These are phyloP conservation scores for Sporothrix curviconia DNA, from an alignment of 2,329 filamentous ascomycete genomes.

Conservation along the genomic window DNA sequence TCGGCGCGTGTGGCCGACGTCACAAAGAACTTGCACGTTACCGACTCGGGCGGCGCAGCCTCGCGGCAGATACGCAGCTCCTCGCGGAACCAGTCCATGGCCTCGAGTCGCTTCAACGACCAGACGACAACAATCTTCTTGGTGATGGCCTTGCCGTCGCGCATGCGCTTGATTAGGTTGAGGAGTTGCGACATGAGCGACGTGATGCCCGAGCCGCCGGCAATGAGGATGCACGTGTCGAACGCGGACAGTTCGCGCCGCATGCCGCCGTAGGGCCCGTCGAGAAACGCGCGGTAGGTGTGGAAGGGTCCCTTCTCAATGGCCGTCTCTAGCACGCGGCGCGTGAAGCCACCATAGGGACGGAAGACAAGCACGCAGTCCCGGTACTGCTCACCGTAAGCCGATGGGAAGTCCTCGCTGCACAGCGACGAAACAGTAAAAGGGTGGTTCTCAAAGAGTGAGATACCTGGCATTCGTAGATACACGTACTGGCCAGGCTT, in stretches of 20 bases:
- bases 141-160: slow-evolving; percentile 88
- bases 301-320: slow-evolving; percentile 82
- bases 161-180: slow-evolving; percentile 93
- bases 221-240: slow-evolving; percentile 87
- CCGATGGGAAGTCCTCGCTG: slow-evolving; percentile 86
- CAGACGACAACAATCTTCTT: slow-evolving; percentile 89
- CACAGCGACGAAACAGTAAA: slow-evolving; percentile 93
- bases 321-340: slow-evolving; percentile 73
- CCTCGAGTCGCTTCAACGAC: slow-evolving; percentile 83
- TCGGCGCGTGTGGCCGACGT: slow-evolving; percentile 62
- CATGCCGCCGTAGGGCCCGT: slow-evolving; percentile 95
- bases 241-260: slow-evolving; percentile 83
- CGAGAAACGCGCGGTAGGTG: slow-evolving; percentile 85
- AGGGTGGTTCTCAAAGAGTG: slow-evolving; percentile 84
- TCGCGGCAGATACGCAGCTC: slow-evolving; percentile 88
- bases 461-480: slow-evolving; percentile 86
- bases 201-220: slow-evolving; percentile 90
- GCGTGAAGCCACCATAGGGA: slow-evolving; percentile 85
- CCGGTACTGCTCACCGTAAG: slow-evolving; percentile 79
- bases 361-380: slow-evolving; percentile 90
- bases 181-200: slow-evolving; percentile 86
- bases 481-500: slow-evolving; percentile 92
- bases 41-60: slow-evolving; percentile 77
- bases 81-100: slow-evolving; percentile 97
- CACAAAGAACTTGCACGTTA: slow-evolving; percentile 92